Evolutionary conservation across 2,329 filamentous ascomycete genomes (phyloP), one percentile per base, ranked within the genome.

Genomic region (Diplodia mutila): DNA sequence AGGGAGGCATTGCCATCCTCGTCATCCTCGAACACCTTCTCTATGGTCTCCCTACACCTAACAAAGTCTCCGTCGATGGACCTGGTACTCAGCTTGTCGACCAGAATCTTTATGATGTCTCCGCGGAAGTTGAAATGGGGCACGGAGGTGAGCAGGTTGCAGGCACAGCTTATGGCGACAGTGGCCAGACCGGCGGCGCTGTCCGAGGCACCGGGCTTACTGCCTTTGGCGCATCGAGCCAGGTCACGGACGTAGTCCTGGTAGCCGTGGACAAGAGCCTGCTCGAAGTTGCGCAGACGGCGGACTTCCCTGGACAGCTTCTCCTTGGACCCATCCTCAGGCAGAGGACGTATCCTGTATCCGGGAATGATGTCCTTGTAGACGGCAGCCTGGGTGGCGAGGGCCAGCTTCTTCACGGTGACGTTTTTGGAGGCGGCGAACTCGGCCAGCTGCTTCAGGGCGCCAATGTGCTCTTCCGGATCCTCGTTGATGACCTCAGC

Each of bases 331-430:
- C 90, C 88, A 37, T 93, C 90, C 69, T 96, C 92, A 0, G 86
- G 84, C 4, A 93, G 82, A 1, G 93, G 91, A 21, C 95, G 90
- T 82, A 99, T 98, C 69, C 95, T 87, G 78, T 99, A 99, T 25
- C 95, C 95, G 0, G 95, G 95, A 68, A 99, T 98, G 55, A 97
- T 87, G 79, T 98, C 95, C 78, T 94, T 97, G 84, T 94, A 99
- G 14, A 98, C 89, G 0, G 94, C 87, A 77, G 95, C 86, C 79
- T 97, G 94, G 25, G 95, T 93, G 57, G 90, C 91, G 70, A 99
- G 82, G 7, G 91, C 90, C 69, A 99, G 85, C 79, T 97, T 97
- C 81, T 92, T 90, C 64, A 99, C 89, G 1, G 90, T 89, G 16
- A 86, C 79, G 70, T 94, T 89, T 16, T 84, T 84, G 8, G 90